Evolutionary conservation across 345 rosid species (phyloP), one percentile per base, ranked within the genome.

Genomic region (Raphanus sativus): DNA sequence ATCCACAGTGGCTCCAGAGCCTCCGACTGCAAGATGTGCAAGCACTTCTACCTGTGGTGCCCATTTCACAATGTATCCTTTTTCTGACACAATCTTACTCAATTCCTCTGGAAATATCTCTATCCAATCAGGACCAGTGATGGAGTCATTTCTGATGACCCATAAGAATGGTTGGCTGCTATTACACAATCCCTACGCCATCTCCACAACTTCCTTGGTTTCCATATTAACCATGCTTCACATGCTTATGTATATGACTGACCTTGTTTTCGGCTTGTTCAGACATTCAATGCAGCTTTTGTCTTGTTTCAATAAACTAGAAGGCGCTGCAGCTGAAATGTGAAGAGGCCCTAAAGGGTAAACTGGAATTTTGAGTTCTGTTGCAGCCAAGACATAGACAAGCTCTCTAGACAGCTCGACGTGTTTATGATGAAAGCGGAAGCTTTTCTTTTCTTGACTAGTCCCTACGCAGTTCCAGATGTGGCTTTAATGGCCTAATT

Each of bases 161-260:
- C 98, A 93, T n/a, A 93, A 80, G 73, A 85, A 93, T 24, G 86
- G 88, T 29, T 77, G 65, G 4, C 64, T 69, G 6, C 68, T 36
- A 10, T 62, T 67, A 62, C 69, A 87, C 34, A 93, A 63, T 0
- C 86, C 90, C 58, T 82, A 87, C 3, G 86, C 88, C 36, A 89
- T 25, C 30, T 78, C 97, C 25, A 65, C 17, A 2, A 87, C 56
- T 76, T 87, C 91, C 25, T 81, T 80, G n/a, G 82, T 82, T 13
- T 90, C 88, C 8, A 84, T 86, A 0, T 28, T 8, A 17, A 78
- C 71, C 8, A 80, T 10, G 64, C 85, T 88, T 15, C 94, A 94
- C n/a, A 90, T 80, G 72, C 91, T 78, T 55, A 92, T 77, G 75
- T 89, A 89, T 1, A 80, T 83, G 5, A 88, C 90, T 0, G 94